Evolutionary conservation across 176 grass and related monocot species (phyloP).

Genomic region (Musa acuminata): DNA sequence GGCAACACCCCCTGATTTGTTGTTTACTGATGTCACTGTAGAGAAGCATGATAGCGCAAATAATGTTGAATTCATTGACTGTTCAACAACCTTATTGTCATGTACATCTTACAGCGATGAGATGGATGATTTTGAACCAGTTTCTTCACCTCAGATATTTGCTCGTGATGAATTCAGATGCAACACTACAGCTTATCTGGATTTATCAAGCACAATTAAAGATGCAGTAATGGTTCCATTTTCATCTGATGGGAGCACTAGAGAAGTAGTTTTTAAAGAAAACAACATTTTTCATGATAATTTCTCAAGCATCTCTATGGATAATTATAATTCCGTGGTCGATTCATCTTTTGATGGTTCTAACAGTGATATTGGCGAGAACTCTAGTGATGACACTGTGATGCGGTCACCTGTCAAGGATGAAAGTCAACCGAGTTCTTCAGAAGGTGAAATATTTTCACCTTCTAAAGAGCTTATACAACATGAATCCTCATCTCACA

Average conservation of each 20-base stretch:
- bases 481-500: not conserved
- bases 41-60: slow-evolving; percentile 49
- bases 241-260: not conserved
- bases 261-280: not conserved
- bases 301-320: not conserved
- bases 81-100: slow-evolving; percentile 33
- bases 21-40: slow-evolving; percentile 36
- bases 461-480: not conserved
- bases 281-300: slow-evolving; percentile 1
- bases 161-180: slow-evolving; percentile 7
- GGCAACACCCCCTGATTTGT: slow-evolving; percentile 37
- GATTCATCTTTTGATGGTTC: slow-evolving; percentile 39
- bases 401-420: slow-evolving; percentile 15
- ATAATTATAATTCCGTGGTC: not conserved
- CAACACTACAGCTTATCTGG: slow-evolving; percentile 1
- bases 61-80: slow-evolving; percentile 19
- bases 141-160: slow-evolving; percentile 22
- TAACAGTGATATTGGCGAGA: slow-evolving; percentile 16
- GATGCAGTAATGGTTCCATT: slow-evolving; percentile 1
- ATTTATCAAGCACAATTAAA: slow-evolving; percentile 12
- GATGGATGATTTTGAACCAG: slow-evolving; percentile 26
- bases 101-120: slow-evolving; percentile 35
- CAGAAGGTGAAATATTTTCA: not conserved
- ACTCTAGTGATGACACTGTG: slow-evolving; percentile 23
- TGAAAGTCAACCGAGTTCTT: slow-evolving; percentile 20